These are phyloP conservation scores for Penicillium longicatenatum DNA, from an alignment of 495 filamentous ascomycete genomes.

Conservation along the genomic window DNA sequence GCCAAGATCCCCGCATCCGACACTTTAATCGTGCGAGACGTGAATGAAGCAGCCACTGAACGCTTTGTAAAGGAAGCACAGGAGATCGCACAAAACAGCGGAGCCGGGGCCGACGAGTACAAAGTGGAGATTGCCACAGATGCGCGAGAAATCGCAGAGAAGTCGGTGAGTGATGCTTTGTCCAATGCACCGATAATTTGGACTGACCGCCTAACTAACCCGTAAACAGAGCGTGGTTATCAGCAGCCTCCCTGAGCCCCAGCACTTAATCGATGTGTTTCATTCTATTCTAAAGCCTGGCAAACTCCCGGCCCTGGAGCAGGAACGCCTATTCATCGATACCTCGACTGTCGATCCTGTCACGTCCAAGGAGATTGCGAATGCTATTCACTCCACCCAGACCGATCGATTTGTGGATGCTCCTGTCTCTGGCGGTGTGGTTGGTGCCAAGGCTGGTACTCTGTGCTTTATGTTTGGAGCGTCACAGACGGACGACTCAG, in stretches of 20 bases:
- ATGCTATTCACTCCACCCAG: slow-evolving; percentile 56
- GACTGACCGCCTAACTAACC: too few species aligned
- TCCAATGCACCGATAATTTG: too few species aligned
- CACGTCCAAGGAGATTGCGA: slow-evolving; percentile 68
- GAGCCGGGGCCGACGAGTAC: slow-evolving; percentile 37
- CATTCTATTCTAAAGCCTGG: slow-evolving; percentile 57
- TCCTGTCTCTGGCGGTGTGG: slow-evolving; percentile 83
- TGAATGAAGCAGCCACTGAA: slow-evolving; percentile 62
- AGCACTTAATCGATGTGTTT: slow-evolving; percentile 77
- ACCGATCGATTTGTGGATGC: slow-evolving; percentile 72
- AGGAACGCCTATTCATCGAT: slow-evolving; percentile 72
- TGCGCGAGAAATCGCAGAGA: slow-evolving; percentile 65
- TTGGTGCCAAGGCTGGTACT: slow-evolving; percentile 75
- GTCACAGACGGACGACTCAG: slow-evolving; percentile 36
- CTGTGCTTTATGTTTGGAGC: slow-evolving; percentile 88
- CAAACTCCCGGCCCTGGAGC: slow-evolving; percentile 39
- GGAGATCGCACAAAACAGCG: slow-evolving; percentile 34
- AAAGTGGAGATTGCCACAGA: slow-evolving; percentile 58
- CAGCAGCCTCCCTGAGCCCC: slow-evolving; percentile 77
- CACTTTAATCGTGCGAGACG: slow-evolving; percentile 70
- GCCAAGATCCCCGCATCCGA: slow-evolving; percentile 71
- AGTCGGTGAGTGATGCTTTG: slow-evolving; percentile 62
- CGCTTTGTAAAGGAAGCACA: slow-evolving; percentile 63
- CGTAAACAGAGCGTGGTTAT: slow-evolving; percentile 66
- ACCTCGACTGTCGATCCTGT: slow-evolving; percentile 85